Base-by-base conservation (phyloP, 2,329 filamentous ascomycete species). In the Coniochaeta sp. region DNA sequence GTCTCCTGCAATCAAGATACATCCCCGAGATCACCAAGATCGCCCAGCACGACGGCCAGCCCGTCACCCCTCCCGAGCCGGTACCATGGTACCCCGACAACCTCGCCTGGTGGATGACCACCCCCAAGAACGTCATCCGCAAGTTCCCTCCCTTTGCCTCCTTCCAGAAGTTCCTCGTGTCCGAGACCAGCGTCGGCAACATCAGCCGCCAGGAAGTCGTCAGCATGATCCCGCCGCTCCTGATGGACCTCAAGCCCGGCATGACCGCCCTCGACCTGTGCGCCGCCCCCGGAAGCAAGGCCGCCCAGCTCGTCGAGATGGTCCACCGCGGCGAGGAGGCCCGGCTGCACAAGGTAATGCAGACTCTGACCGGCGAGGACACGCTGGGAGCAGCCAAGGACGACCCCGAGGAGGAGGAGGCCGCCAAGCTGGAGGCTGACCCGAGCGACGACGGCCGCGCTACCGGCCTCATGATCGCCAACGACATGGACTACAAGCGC, bases 171-270 rank as follows among this genome's bases (percentile, higher is more conserved):
- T 99, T 97, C 79, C 83, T 99, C 57, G 95, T 99, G 57, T 96
- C 93, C 58, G 95, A 99, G 81, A 97, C 95, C 4, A 92, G 90
- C 60, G 92, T 98, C 24, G 95, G 95, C 69, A 99, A 98, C 74
- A 98, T 99, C 69, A 96, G 90, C 75, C 87, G 95, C 69, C 95
- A 99, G 75, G 95, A 99, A 77, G 89, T 96, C 52, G 95, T 99
- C 70, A 96, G 91, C 79, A 99, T 99, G 95, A 98, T 99, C 64
- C 95, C 95, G 28, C 95, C 95, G 28, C 83, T 98, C 67, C 81
- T 98, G 68, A 89, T 99, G 80, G 93, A 98, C 69, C 82, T 98
- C 57, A 86, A 86, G 67, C 93, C 95, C 4, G 91, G 93, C 58
- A 96, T 97, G 88, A 89, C 89, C 1, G 93, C 97, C 10, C 78